These are phyloP conservation scores for Populus ilicifolia DNA, from an alignment of 345 rosid species.

Conservation along the genomic window DNA sequence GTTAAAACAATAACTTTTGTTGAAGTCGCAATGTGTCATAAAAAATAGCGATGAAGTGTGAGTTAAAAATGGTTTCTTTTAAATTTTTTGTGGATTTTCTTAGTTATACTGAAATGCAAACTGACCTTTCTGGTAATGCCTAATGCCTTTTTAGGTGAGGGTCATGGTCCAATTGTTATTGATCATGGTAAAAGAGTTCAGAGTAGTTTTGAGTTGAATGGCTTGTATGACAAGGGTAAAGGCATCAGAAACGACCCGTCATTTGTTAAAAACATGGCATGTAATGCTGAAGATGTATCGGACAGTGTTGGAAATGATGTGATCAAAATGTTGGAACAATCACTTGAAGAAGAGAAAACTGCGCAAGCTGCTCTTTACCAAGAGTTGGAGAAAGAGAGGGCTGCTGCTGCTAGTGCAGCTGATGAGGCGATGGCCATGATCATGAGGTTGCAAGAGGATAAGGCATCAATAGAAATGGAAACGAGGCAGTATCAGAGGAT, in stretches of 20 bases:
- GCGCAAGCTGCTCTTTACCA: conserved; percentile 19
- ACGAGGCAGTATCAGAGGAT: conserved; percentile 28
- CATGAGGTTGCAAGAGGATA: conserved; percentile 31
- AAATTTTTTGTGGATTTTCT: background rate
- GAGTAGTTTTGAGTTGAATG: conserved; percentile 27
- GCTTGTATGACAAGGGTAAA: conserved; percentile 22
- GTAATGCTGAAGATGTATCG: conserved; percentile 8
- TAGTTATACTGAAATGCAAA: conserved; percentile 1
- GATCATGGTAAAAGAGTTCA: conserved; percentile 19
- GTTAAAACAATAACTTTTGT: background rate
- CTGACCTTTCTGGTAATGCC: conserved; percentile 17
- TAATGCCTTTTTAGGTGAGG: conserved; percentile 28
- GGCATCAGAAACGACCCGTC: conserved; percentile 16
- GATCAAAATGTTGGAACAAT: conserved; percentile 10
- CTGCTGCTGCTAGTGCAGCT: conserved; percentile 34
- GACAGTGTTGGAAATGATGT: conserved; percentile 3
- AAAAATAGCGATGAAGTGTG: background rate
- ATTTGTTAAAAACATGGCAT: conserved; percentile 18
- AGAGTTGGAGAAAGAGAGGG: conserved; percentile 35
- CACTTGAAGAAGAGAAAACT: conserved; percentile 20
- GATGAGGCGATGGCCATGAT: conserved; percentile 38
- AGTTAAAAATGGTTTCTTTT: background rate
- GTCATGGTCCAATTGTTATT: conserved; percentile 21
- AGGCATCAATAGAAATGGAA: conserved; percentile 30
- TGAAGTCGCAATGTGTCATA: too few relatives aligned